These are phyloP conservation scores for Boletus sensibilis DNA, from an alignment of 768 basidiomycete species.

Conservation along the genomic window DNA sequence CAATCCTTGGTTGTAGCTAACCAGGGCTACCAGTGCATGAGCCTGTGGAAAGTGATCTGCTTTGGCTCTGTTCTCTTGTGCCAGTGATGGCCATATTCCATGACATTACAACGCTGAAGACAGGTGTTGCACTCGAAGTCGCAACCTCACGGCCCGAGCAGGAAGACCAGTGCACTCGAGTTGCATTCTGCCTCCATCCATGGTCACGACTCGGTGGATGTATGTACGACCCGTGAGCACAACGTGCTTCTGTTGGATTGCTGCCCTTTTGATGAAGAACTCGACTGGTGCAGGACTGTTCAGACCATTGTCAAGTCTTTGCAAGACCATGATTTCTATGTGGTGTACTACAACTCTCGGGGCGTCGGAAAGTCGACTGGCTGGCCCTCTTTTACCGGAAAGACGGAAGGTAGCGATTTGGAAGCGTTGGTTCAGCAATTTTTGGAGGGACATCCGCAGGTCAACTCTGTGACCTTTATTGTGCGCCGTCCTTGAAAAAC, in stretches of 20 bases:
- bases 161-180: constrained; percentile 33
- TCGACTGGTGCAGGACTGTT: constrained; percentile 12
- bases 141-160: constrained; percentile 32
- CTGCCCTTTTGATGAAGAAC: not conserved
- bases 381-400: constrained; percentile 70
- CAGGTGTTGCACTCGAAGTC: constrained; percentile 47
- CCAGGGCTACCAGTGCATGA: not conserved
- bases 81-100: not conserved
- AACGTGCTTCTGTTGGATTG: not conserved
- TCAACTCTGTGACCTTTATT: constrained; percentile 55
- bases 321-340: constrained; percentile 47
- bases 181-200: constrained; percentile 76
- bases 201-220: constrained; percentile 84
- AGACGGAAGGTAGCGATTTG: constrained; percentile 68
- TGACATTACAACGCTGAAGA: constrained; percentile 26
- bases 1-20: not conserved
- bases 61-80: not conserved
- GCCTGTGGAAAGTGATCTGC: not conserved
- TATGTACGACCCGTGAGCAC: constrained; percentile 72
- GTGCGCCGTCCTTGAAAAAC: constrained; percentile 40
- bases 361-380: constrained; percentile 76
- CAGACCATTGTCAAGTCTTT: constrained; percentile 51
- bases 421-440: constrained; percentile 60
- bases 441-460: constrained; percentile 38
- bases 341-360: constrained; percentile 74